Base-by-base conservation (phyloP, 2,329 filamentous ascomycete genomes). In the Neurospora sp. region DNA sequence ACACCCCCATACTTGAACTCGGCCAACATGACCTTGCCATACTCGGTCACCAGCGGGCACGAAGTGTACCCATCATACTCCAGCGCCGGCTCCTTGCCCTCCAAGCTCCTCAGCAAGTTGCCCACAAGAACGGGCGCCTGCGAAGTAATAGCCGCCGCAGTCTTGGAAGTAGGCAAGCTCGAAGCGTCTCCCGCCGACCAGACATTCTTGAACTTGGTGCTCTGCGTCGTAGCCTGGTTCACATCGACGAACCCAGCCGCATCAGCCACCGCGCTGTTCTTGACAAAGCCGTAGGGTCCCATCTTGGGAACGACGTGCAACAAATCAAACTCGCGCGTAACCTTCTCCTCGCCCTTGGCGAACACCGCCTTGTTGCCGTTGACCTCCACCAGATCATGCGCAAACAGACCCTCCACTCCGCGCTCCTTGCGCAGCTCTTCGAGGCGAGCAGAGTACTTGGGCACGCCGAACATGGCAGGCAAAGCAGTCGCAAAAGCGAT, bases 101-200 rank as follows among this genome's bases (percentile, higher is more conserved):
- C 75, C 71, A 83, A 76, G 17, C 75, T 71, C 1, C 75, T 71
- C 28, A 82, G 71, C 66, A 83, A 72, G 74, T 83, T 83, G 67
- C 77, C 72, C n/a, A 83, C 77, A 68, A 83, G 75, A 17, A 83
- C 80, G 0, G 82, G 82, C 1, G 80, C 77, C 74, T 83, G 80
- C 5, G 82, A 76, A 1, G 82, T 80, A 74, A 83, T 80, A 43
- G 82, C 82, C 8, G 82, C 82, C 0, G 82, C 81, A 8, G 82
- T 83, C 78, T 83, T 83, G 76, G 76, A 86, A 0, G 85, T 88
- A 1, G 86, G 86, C 67, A 88, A 76, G 66, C 82, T 86, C n/a
- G 86, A 86, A 0, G 86, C 87, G 71, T 88, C 87, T 15, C 87
- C 87, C 0, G 82, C 81, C 4, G 86, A 87, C 86, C 86, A 89